Evolutionary conservation across 225 moss, liverwort and hornwort species (phyloP), one percentile per base, ranked within the genome.

Genomic region (Marchantia polymorpha): DNA sequence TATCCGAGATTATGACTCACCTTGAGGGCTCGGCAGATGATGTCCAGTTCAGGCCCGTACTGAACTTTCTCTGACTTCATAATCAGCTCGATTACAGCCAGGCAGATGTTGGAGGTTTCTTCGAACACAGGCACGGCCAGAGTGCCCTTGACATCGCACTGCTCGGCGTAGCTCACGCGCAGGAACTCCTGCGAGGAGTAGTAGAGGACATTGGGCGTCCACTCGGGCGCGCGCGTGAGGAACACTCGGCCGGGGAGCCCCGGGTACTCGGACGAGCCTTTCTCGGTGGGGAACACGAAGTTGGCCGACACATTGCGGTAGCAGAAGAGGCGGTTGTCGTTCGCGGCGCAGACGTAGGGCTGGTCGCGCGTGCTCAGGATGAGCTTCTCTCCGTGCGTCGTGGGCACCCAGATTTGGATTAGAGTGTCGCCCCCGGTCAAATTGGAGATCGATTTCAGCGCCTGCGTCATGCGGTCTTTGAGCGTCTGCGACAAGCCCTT

Each of bases 171-270:
- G 79, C 87, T 88, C n/a, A 91, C 89, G 60, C 99, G 90, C 74
- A 90, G 79, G 75, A 95, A 99, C 80, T 99, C 99, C 64, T 91
- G 77, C 31, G 87, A 83, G 12, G 84, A 92, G 81, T 99, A 99
- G 69, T 90, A 99, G 72, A 93, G 93, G 84, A 99, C 99, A 84
- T 99, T 99, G 26, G 99, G 99, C 8, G 99, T 91, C 99, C 99
- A 99, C 72, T 99, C 99, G 13, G 95, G 89, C 52, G 85, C 85
- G 64, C 89, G 90, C 16, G 83, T 84, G 29, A 87, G 54, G 47
- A 90, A 99, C 17, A 99, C 99, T 20, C 99, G 99, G 7, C 92
- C 95, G 0, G 95, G 93, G 48, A 99, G 90, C 10, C 93, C 93
- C 58, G 90, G 81, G 19, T 84, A 89, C 46, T 81, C 90, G 16